Base-by-base conservation (phyloP, 2,329 filamentous ascomycete genomes). In the Fusarium papillatum region DNA sequence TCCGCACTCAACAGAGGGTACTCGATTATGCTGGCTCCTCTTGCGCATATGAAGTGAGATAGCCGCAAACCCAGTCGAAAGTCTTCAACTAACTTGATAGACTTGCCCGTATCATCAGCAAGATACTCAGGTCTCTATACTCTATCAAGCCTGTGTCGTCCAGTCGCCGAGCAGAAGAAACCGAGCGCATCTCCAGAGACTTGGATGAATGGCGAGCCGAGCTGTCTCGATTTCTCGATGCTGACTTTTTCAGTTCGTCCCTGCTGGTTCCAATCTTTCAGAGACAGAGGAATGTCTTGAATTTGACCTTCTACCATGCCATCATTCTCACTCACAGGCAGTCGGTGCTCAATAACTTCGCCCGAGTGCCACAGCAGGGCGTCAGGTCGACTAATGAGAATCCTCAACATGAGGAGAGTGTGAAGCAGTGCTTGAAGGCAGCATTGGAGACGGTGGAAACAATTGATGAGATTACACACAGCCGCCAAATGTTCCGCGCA, bases 281-380 rank as follows among this genome's bases (percentile, higher is more conserved):
- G 62, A 80, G 86, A 0, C 85, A 87, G 64, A 81, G 83, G 0
- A 85, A 86, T 29, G 83, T 86, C 0, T 73, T 87, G 2, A 86
- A 85, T 48, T 69, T 87, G 5, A 82, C 85, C 2, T 87, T 84
- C 59, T 86, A 84, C 83, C 86, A 87, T 63, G 83, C 85, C 3
- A 80, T 83, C 16, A 85, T 87, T 7, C 81, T 87, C 4, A 83
- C 82, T 0, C 80, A 86, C 55, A 78, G 86, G 0, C 85, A 84
- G 7, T 83, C 83, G 16, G 76, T 87, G 1, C 67, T 84, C 0
- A 84, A 81, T 13, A 84, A 83, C 57, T 83, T 86, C 31, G 75
- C 76, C 2, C 59, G 72, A 2, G 64, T 78, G 0, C 78, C 76
- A 1, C 59, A 70, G 2, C 69, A 78, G 14, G 69, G 63, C 0